Percentiles rank a stretch among this genome's conserved stretches.
phyloP scores from a whole-genome alignment of 1,284 basidiomycete genomes.

The Sanguinoderma infundibulare region DNA sequence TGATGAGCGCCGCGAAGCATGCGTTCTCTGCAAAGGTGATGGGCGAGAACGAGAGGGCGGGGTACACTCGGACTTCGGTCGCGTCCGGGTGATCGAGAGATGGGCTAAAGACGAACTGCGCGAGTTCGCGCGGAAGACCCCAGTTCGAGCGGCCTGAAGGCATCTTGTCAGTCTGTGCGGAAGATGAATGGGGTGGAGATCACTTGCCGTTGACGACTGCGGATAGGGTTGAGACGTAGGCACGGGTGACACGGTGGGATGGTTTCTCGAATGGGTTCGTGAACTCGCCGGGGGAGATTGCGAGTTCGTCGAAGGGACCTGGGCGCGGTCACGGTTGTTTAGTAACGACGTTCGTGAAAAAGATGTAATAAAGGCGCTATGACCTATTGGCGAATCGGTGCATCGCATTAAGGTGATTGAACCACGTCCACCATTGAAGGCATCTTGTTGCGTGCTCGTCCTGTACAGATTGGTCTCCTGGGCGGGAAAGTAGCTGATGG shows the following conservation, averaged over 20 bases:
- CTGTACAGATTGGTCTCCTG: constrained; percentile 20
- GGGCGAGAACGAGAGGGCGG: constrained; percentile 20
- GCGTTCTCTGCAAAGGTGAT: constrained; percentile 12
- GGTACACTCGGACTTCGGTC: constrained; percentile 24
- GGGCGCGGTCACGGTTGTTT: background rate
- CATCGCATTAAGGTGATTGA: constrained; percentile 18
- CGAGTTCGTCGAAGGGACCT: constrained; percentile 23
- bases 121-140: constrained; percentile 24
- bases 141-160: constrained; percentile 19
- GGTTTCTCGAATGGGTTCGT: constrained; percentile 18
- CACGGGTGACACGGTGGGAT: constrained; percentile 21
- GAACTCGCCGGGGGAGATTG: constrained; percentile 24
- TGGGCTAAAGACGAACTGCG: constrained; percentile 22
- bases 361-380: background rate
- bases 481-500: constrained; percentile 24
- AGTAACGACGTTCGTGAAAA: background rate
- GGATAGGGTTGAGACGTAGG: constrained; percentile 17
- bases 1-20: constrained; percentile 25
- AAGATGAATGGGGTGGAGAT: too few species aligned
- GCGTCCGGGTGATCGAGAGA: constrained; percentile 19
- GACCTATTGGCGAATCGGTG: constrained; percentile 21
- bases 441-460: constrained; percentile 12
- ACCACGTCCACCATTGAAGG: constrained; percentile 21
- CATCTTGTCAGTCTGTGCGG: background rate
- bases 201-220: constrained; percentile 18